Base-by-base conservation (phyloP, 129 eudicot genomes). In the Scalesia atractyloides region DNA sequence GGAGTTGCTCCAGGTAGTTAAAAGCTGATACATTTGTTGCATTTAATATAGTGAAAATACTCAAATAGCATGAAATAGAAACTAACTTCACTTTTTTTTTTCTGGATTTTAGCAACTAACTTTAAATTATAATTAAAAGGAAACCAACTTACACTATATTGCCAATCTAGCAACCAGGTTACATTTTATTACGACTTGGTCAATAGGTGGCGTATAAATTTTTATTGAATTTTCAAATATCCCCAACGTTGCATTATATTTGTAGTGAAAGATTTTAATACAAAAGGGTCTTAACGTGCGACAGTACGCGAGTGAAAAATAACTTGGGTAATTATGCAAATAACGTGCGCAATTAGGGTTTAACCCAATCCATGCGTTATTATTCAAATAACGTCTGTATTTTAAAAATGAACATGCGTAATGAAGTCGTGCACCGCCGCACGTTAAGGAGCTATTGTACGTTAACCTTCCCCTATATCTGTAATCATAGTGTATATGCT, bases 1-100 rank as follows among this genome's bases (percentile, higher is more conserved):
- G 91, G 97, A 82, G 41, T 67, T 87, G 97, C 78, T 82, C 86
- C 79, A 82, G 73, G 97, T 90, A 90, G 78, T 68, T 33, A 34
- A 57, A 41, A 7, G 34, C 48, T 30, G 17, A 19, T 37, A 36
- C 30, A 24, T 43, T 49, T 72, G 9, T 8, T 64, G 20, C 17
- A 17, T 72, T 64, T 33, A 5, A 51, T 36, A 17, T 50, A 51
- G 6, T 60, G 43, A n/a, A n/a, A n/a, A n/a, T n/a, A n/a, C n/a
- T n/a, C 43, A 26, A 26, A 17, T 49, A 15, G 7, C 18, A 15
- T 17, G 18, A 49, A 13, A 49, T 49, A n/a, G 54, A 57, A 56
- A 57, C 63, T 9, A 57, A 57, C 16, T 57, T 57, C n/a, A 49
- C 18, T 15, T 49, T 49, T 15, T 15, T 47, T 49, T 15, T 15